Evolutionary conservation across 2,329 filamentous ascomycete species (phyloP), one percentile per base, ranked within the genome.

Genomic region (Ascochyta pisi): DNA sequence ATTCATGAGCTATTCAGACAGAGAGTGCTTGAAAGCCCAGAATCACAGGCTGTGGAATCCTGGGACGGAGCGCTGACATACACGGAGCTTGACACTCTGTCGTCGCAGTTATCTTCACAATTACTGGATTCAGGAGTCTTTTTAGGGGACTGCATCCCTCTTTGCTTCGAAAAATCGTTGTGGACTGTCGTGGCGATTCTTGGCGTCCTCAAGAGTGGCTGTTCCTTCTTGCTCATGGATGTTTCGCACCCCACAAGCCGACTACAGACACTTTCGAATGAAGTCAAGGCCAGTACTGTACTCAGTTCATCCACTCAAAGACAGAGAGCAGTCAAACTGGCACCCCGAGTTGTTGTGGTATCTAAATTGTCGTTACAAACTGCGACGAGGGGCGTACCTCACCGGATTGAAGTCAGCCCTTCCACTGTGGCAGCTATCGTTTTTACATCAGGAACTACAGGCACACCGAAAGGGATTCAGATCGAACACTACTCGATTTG

Each of bases 401-500:
- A 41, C 15, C 10, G n/a, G 45, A 31, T 26, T 16, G 19, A 22
- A 27, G 31, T 33, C n/a, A 33, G 15, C 15, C 29, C 43, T 10
- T 46, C 44, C 23, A 16, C 22, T 29, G 7, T 38, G 9, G 33
- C 34, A 16, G 33, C 15, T 40, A 83, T 89, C 13, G 86, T 94
- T 3, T 94, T 89, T 71, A 94, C 90, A 0, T 91, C 89, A n/a
- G 91, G 91, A 2, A 92, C 87, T 26, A 94, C 90, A 0, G 91
- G 90, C 0, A 78, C 78, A 0, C 91, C 90, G 0, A 94, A 95
- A 67, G 90, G 90, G 3, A 87, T 94, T 15, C 26, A 56, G 1
- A 29, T 56, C 7, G 24, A 52, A 22, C 49, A 58, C 27, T 13
- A 40, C 24, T 27, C 49, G 3, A 16, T 43, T 23, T 44, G 35